These are phyloP conservation scores for Hypoxylon sp. DNA, from an alignment of 2,329 filamentous ascomycete species.

Conservation along the genomic window DNA sequence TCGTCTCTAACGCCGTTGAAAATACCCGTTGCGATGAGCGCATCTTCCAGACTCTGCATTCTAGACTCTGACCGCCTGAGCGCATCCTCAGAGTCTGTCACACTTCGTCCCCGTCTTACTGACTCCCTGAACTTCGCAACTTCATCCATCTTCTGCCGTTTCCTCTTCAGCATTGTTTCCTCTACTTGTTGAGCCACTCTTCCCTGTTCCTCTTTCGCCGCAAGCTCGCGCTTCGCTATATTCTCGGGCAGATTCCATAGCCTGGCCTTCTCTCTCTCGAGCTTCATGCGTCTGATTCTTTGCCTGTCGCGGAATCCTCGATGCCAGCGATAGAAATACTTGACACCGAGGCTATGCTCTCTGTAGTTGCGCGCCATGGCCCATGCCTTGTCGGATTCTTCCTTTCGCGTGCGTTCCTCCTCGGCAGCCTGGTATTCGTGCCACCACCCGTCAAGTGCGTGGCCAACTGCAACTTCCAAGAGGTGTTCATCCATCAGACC, in stretches of 20 bases:
- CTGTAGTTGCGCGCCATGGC: constrained; percentile 59
- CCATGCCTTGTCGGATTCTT: constrained; percentile 58
- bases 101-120: constrained; percentile 16
- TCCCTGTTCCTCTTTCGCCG: constrained; percentile 32
- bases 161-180: constrained; percentile 37
- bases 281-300: constrained; percentile 58
- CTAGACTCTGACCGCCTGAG: constrained; percentile 7
- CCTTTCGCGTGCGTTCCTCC: constrained; percentile 52
- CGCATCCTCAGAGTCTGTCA: constrained; percentile 36
- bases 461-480: constrained; percentile 54
- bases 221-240: constrained; percentile 40
- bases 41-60: constrained; percentile 36
- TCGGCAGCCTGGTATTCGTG: constrained; percentile 51
- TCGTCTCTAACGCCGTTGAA: constrained; percentile 41
- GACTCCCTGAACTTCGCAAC: constrained; percentile 34
- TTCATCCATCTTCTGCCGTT: constrained; percentile 31
- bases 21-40: constrained; percentile 42
- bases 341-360: constrained; percentile 58
- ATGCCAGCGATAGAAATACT: constrained; percentile 66
- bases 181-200: constrained; percentile 36
- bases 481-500: constrained; percentile 61
- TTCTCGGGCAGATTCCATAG: constrained; percentile 50
- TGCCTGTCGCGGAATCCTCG: constrained; percentile 57
- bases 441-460: constrained; percentile 54
- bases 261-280: constrained; percentile 60